Evolutionary conservation across 2,329 filamentous ascomycete genomes (phyloP), one percentile per base, ranked within the genome.

Genomic region (Penicillium sumatraense): DNA sequence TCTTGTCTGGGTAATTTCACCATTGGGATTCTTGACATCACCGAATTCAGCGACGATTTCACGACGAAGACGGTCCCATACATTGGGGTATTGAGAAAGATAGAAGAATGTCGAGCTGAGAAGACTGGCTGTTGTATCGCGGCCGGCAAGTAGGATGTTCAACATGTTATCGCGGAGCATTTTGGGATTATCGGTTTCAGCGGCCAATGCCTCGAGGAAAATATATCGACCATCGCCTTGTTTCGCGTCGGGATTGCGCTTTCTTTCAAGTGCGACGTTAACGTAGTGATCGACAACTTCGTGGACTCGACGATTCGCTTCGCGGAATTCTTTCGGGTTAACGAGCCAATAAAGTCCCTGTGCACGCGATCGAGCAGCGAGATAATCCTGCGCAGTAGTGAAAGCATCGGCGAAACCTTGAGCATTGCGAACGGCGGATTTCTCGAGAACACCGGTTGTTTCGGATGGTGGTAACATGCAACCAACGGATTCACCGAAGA

Each of bases 401-500:
- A 78, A 78, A 5, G 71, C 69, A 5, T 73, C 61, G 7, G 72
- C 71, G 29, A 74, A 74, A 1, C 70, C 71, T 16, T 71, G 59
- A 8, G 69, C 69, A 26, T 61, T 67, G 4, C 70, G 66, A 2
- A 68, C 64, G 20, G 70, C 64, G 6, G 72, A 72, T 21, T 66
- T 69, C 3, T 57, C 49, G 84, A 84, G 48, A 79, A 81, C 3
- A 81, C 84, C 53, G 0, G 84, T 84, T 16, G 70, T 66, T 8
- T 75, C 59, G 3, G 66, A 66, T 3, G 62, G 58, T 1, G 70
- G 63, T 6, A 68, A 53, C 65, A 78, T 72, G 58, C 81, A 86
- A 41, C 83, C 84, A 13, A 93, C 88, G 54, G 89, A 89, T 57
- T 86, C 81, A 3, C 93, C 93, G 1, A 96, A 83, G 23, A 97